Base-by-base conservation (phyloP, 495 filamentous ascomycete genomes). In the Thozetella sp. region DNA sequence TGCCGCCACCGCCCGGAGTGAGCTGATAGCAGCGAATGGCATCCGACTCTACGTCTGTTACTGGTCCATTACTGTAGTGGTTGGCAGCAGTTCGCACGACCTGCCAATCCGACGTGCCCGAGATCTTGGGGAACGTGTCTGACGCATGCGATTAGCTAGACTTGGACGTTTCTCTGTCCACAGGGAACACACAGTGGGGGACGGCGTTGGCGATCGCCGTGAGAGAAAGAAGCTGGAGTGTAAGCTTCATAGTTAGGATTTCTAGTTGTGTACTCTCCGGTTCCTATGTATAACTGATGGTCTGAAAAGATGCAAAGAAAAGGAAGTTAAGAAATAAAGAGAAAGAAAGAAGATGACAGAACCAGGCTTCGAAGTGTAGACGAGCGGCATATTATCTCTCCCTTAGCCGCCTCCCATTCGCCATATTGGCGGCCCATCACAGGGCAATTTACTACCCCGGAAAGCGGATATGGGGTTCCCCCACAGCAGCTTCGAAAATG, bases 11-110 rank as follows among this genome's bases (percentile, higher is more conserved):
- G 20, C 67, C 69, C 1, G 71, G 52, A 2, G 63, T 64, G 30
- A 73, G 68, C 22, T 73, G 69, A 54, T 69, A 70, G 67, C 80
- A 83, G 45, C 80, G 69, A 45, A 84, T 72, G 54, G 76, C 75
- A 1, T 76, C 72, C 12, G 69, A 75, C 19, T 61, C 76, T 24
- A 80, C 75, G 46, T 74, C 61, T n/a, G 62, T 73, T 23, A 83
- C 79, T 56, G 71, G 72, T 10, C 68, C 72, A 59, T 75, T 75
- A 67, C 71, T 75, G 56, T 75, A 67, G 56, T 67, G 71, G 62
- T 73, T 75, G 24, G 67, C 67, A 15, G 72, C 72, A 62, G 70
- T 75, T 51, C 72, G 64, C 48, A 75, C 72, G 20, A 72, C 69
- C 50, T 67, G 61, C 72, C 72, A 75, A 51, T 75, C 68, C 37